phyloP scores from a whole-genome alignment of 768 basidiomycete genomes.

The Tricholoma furcatifolium region DNA sequence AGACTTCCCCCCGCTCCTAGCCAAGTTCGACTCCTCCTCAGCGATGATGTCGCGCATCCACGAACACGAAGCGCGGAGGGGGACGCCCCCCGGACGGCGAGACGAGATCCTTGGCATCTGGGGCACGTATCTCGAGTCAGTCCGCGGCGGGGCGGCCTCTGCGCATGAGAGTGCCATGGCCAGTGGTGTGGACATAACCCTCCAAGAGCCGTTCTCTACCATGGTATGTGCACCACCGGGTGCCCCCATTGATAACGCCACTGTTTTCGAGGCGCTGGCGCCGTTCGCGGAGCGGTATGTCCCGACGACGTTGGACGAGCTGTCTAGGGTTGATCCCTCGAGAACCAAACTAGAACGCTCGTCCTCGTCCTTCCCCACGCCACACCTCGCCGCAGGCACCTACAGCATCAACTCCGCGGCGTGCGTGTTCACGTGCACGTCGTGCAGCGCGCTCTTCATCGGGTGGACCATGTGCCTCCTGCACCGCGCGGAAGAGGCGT shows the following conservation, averaged over 20 bases:
- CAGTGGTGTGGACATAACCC: neutral
- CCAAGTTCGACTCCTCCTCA: neutral
- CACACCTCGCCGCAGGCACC: neutral
- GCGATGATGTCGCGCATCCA: neutral
- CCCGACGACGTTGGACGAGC: neutral
- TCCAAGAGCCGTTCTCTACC: neutral
- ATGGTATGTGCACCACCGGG: neutral
- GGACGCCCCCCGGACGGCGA: neutral
- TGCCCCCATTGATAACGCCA: neutral
- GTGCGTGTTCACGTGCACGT: neutral
- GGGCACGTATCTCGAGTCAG: neutral
- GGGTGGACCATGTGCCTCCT: slow-evolving; percentile 1
- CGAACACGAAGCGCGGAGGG: neutral
- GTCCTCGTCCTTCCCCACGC: too few relatives aligned
- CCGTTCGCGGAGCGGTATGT: neutral
- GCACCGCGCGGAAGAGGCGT: too few relatives aligned
- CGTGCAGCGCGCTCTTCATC: neutral
- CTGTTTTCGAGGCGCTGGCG: neutral
- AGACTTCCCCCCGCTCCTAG: neutral
- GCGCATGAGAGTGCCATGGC: too few relatives aligned
- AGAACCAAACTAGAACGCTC: neutral
- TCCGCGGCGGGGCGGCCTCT: neutral
- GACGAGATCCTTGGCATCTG: neutral
- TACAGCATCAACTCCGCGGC: slow-evolving; percentile 7
- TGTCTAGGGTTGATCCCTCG: too few relatives aligned